Conservation (phyloP, 768 basidiomycete species). For the Xanthoconium purpureum region DNA sequence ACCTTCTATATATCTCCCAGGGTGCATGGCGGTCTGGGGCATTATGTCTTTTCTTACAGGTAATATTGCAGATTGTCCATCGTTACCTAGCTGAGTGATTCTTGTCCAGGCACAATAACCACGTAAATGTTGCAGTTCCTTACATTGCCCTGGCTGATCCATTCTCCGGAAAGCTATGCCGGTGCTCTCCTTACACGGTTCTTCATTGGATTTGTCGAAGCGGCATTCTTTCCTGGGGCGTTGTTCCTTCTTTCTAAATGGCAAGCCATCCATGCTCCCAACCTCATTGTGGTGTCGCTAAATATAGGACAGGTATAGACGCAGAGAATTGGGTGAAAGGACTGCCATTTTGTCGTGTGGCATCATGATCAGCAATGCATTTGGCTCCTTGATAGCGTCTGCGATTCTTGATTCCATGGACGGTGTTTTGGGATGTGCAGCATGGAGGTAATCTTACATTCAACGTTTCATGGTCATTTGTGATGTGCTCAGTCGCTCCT, state of each 20-base stretch:
- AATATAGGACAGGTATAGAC: conserved; percentile 57
- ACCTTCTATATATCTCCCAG: conserved; percentile 66
- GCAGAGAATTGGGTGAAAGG: conserved; percentile 64
- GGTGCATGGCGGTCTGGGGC: conserved; percentile 73
- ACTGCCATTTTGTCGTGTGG: conserved; percentile 71
- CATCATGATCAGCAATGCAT: conserved; percentile 75
- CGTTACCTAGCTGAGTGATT: background rate
- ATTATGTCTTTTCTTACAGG: conserved; percentile 54
- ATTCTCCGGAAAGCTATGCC: conserved; percentile 47
- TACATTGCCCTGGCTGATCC: background rate
- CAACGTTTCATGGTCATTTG: background rate
- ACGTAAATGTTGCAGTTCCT: conserved; percentile 23
- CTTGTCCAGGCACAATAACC: conserved; percentile 38
- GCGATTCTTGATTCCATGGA: conserved; percentile 73
- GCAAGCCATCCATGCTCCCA: conserved; percentile 27
- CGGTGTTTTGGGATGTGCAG: conserved; percentile 60
- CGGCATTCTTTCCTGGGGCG: conserved; percentile 69
- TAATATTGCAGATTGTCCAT: conserved; percentile 15
- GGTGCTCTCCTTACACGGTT: conserved; percentile 68
- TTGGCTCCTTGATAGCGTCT: conserved; percentile 75
- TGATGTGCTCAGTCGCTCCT: background rate
- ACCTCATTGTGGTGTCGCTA: conserved; percentile 40
- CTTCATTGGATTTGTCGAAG: conserved; percentile 73
- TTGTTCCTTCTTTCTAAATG: conserved; percentile 36
- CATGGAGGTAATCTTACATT: conserved; percentile 58